Evolutionary conservation across 2,329 filamentous ascomycete species (phyloP), one percentile per base, ranked within the genome.

Genomic region (Botrytis squamosa): DNA sequence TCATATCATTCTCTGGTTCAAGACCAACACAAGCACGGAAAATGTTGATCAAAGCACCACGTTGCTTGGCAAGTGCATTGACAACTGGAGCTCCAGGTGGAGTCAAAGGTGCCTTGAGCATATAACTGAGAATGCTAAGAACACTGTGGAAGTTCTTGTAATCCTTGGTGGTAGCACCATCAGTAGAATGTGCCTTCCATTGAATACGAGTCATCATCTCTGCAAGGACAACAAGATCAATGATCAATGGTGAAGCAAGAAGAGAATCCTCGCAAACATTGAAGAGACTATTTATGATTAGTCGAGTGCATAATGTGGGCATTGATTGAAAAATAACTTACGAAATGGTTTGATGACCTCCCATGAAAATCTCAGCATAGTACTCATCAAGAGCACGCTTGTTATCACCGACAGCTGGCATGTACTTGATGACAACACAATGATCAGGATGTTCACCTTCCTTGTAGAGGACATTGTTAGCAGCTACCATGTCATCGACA

Each of bases 361-460:
- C 96, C 85, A 98, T 89, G 89, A 99, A 99, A 85, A 99, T 98
- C 88, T 99, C 95, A 73, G 94, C 96, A 80, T 98, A 98, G 89
- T 99, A 99, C 88, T 99, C 96, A 81, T 99, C 96, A 72, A 99
- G 88, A 72, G 96, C 96, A 82, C 96, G 94, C 90, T 99, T 99
- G 89, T 98, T 97, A 86, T 99, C 96, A 76, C 96, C 96, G 67
- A 99, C 96, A 76, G 95, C 94, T 52, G 96, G 96, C 95, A 99
- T 97, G 88, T 99, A 99, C 90, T 99, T 99, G 90, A 99, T 99
- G 79, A 99, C 96, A 75, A 99, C 96, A 75, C 93, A 97, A 87
- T 99, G 96, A 83, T 99, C 95, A 3, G 96, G 96, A 84, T 98
- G 95, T 86, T 99, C 96, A 79, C 91, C 94, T 80, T 93, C 87